Conservation (phyloP, 2,329 filamentous ascomycete species). For the Trichoderma oligosporum region DNA sequence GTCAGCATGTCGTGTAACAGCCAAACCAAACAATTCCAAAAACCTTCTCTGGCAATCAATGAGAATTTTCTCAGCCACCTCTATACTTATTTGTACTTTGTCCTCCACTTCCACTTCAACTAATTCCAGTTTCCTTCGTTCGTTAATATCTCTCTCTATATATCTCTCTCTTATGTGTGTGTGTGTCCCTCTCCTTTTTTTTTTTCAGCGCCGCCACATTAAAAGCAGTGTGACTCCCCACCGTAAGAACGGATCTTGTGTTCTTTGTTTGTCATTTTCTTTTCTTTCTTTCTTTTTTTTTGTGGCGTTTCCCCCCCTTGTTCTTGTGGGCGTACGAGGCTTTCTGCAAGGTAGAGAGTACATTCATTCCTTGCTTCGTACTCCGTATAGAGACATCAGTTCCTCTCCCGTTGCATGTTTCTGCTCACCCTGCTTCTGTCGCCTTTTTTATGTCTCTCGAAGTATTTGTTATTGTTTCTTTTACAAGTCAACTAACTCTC, state of each 20-base stretch:
- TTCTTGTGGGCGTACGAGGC: not conserved
- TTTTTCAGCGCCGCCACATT: too few relatives aligned
- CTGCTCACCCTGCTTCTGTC: not conserved
- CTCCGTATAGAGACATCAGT: conserved; percentile 4
- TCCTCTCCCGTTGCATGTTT: not conserved
- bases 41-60: not conserved
- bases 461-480: not conserved
- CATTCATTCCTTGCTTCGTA: not conserved
- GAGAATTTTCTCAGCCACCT: too few relatives aligned
- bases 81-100: too few relatives aligned
- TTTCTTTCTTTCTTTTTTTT: not conserved
- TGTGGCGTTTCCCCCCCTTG: too few relatives aligned
- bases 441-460: not conserved
- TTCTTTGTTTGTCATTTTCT: not conserved
- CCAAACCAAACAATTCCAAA: not conserved
- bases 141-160: too few relatives aligned
- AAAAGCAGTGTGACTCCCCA: conserved; percentile 4
- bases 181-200: too few relatives aligned
- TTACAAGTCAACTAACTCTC: not conserved
- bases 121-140: too few relatives aligned
- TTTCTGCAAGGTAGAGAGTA: not conserved
- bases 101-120: too few relatives aligned
- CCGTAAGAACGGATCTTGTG: conserved; percentile 1
- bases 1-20: conserved; percentile 14
- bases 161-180: too few relatives aligned